Conservation (phyloP, 306 rosid species). For the Acacia confusa region DNA sequence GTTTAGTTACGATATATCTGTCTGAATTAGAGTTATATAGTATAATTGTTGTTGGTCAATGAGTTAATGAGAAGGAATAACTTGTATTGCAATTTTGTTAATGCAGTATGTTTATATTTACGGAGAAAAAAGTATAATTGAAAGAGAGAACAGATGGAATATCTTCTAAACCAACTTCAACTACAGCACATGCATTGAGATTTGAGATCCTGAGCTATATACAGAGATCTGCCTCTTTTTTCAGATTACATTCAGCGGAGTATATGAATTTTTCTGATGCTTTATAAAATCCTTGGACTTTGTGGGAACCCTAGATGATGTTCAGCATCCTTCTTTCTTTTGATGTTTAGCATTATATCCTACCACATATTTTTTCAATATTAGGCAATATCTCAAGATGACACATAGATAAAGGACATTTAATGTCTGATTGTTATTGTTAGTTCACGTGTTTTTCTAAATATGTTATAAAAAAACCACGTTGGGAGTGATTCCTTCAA, state of each 20-base stretch:
- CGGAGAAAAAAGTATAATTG: neutral
- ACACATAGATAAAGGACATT: neutral
- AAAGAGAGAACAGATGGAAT: neutral
- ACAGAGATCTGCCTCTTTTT: neutral
- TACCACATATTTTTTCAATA: neutral
- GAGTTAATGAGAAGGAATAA: neutral
- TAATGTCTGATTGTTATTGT: slow-evolving; percentile 5
- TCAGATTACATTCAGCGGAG: neutral
- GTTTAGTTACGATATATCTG: neutral
- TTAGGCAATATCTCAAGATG: neutral
- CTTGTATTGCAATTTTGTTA: neutral
- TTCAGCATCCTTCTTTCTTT: neutral
- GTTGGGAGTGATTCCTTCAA: neutral
- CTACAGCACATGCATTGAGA: neutral
- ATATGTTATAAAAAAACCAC: neutral
- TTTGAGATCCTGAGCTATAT: neutral
- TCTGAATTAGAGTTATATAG: neutral
- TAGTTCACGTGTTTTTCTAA: slow-evolving; percentile 8
- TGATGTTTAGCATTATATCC: neutral
- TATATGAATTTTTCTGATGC: neutral
- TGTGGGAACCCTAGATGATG: neutral
- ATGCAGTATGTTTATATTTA: neutral
- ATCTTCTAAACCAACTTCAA: neutral
- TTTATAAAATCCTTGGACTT: neutral
- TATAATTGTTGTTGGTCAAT: neutral